Conservation (phyloP, 495 filamentous ascomycete species). For the Lophium mytilinum region DNA sequence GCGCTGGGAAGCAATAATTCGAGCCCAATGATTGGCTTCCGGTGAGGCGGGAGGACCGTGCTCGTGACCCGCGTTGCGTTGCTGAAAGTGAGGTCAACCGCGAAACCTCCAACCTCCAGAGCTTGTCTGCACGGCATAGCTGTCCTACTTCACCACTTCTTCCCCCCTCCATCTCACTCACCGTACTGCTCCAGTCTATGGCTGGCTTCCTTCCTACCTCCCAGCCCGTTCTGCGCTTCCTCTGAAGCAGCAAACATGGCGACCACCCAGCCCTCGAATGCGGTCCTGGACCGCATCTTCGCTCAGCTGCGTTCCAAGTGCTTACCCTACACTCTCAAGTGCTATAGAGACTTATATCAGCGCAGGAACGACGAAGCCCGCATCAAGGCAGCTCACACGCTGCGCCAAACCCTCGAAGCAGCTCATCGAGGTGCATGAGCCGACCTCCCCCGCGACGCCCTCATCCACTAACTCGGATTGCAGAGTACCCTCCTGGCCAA, state of each 20-base stretch:
- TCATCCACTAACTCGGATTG: constrained; percentile 7
- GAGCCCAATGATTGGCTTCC: no score
- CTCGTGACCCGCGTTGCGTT: no score
- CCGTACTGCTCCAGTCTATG: constrained; percentile 11
- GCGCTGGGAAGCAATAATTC: no score
- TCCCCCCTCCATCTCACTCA: no score
- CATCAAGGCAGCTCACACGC: constrained; percentile 19
- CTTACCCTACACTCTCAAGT: constrained; percentile 1
- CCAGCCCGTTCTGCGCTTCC: constrained; percentile 13
- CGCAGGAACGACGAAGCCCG: constrained; percentile 28
- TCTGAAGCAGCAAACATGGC: constrained; percentile 23
- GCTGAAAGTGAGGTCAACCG: no score
- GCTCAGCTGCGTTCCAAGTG: constrained; percentile 32
- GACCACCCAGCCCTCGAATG: not conserved
- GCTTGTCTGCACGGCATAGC: no score
- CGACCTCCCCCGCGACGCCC: not conserved
- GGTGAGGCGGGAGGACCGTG: no score
- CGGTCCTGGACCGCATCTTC: constrained; percentile 26
- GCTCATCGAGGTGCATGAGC: constrained; percentile 27
- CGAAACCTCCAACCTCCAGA: no score
- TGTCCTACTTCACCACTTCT: no score
- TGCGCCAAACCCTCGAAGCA: constrained; percentile 25
- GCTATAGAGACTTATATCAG: not conserved
- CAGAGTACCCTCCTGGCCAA: constrained; percentile 69
- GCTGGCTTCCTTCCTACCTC: constrained; percentile 1